phyloP scores from a whole-genome alignment of 2,329 filamentous ascomycete species.

The Scedosporium apiospermum region DNA sequence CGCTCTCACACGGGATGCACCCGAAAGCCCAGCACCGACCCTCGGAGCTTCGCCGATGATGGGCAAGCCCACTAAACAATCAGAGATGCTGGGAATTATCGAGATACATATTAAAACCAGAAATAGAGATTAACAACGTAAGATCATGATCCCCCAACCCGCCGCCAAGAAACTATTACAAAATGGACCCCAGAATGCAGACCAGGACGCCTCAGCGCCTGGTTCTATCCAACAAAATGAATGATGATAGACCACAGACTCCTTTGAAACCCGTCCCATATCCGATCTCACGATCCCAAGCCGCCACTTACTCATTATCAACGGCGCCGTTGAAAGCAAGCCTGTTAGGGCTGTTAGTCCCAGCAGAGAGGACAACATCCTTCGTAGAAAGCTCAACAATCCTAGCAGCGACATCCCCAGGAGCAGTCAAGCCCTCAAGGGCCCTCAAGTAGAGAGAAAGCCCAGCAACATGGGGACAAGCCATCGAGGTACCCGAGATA shows the following conservation, averaged over 20 bases:
- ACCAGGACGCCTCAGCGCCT: background rate
- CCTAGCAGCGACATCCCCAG: conserved; percentile 35
- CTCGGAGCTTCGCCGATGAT: background rate
- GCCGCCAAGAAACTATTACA: background rate
- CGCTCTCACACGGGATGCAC: background rate
- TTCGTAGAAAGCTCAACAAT: conserved; percentile 32
- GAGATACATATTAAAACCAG: background rate
- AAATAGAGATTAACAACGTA: background rate
- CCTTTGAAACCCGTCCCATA: background rate
- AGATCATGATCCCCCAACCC: background rate
- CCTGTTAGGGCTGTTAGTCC: conserved; percentile 36
- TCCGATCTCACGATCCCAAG: background rate
- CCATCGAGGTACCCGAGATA: conserved; percentile 54
- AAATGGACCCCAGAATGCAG: background rate
- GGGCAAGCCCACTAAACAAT: background rate
- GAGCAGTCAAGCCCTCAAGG: conserved; percentile 29
- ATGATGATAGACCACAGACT: background rate
- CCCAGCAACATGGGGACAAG: conserved; percentile 50
- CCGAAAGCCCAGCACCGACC: background rate
- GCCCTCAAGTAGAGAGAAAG: conserved; percentile 36
- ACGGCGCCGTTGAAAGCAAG: conserved; percentile 44
- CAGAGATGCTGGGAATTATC: background rate
- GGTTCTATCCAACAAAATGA: background rate
- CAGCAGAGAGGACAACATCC: conserved; percentile 29
- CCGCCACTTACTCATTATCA: background rate